Evolutionary conservation across 768 basidiomycete species (phyloP).

Genomic region (Leccinum variicolor): DNA sequence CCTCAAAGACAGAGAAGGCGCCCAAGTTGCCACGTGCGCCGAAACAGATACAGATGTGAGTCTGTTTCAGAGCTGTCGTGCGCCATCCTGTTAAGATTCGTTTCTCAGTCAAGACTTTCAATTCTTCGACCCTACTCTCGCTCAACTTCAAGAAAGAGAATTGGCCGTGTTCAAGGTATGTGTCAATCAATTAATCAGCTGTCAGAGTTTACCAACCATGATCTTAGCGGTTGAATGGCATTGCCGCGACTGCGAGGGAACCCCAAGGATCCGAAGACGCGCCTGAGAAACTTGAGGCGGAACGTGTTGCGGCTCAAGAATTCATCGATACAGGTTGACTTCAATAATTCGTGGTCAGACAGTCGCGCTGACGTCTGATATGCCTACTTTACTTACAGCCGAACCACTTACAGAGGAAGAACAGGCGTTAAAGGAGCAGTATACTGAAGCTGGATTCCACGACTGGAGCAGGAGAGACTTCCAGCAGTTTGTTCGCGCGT

Average conservation of each 20-base stretch:
- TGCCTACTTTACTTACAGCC: constrained; percentile 43
- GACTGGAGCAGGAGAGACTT: constrained; percentile 94
- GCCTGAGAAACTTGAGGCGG: constrained; percentile 80
- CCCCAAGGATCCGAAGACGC: constrained; percentile 69
- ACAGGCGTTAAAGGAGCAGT: constrained; percentile 71
- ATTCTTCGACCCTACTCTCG: constrained; percentile 83
- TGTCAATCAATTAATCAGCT: neutral
- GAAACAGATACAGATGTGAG: constrained; percentile 82
- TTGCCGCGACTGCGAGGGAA: constrained; percentile 62
- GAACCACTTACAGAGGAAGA: constrained; percentile 92
- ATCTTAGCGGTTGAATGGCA: constrained; percentile 59
- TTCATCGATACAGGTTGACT: constrained; percentile 77
- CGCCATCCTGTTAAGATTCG: neutral
- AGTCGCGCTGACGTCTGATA: neutral
- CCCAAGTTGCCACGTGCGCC: constrained; percentile 83
- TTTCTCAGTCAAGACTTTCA: constrained; percentile 85
- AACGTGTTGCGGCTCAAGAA: constrained; percentile 74
- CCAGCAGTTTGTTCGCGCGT: constrained; percentile 80
- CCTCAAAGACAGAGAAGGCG: constrained; percentile 76
- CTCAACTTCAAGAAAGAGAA: constrained; percentile 84
- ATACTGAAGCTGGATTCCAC: constrained; percentile 75
- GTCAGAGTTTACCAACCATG: neutral
- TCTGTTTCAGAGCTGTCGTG: constrained; percentile 4
- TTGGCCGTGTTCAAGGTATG: constrained; percentile 72
- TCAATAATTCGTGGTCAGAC: neutral